Percentiles rank a stretch among this genome's conserved stretches.
phyloP scores from a whole-genome alignment of 108 stramenopile genomes.

The Skeletonema marinoi region DNA sequence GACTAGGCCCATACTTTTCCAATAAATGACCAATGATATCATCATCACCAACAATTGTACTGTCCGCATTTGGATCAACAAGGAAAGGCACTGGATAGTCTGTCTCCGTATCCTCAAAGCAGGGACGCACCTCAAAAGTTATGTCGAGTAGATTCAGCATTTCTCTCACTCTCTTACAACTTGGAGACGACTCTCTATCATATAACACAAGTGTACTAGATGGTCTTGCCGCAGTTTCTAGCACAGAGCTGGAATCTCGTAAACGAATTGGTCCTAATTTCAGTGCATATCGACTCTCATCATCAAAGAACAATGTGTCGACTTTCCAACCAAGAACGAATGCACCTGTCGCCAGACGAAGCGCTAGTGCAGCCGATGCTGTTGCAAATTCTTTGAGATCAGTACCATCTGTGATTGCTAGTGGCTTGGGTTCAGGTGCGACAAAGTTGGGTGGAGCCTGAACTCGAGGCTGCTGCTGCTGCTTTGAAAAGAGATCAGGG shows the following conservation, averaged over 20 bases:
- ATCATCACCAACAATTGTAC: constrained; percentile 73
- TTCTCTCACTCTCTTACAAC: constrained; percentile 89
- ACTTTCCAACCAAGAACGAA: constrained; percentile 81
- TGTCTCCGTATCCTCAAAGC: constrained; percentile 59
- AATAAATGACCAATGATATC: constrained; percentile 87
- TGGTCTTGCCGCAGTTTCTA: constrained; percentile 54
- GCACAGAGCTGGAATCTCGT: constrained; percentile 71
- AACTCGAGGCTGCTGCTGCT: constrained; percentile 52
- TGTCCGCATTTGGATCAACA: constrained; percentile 77
- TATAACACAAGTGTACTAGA: constrained; percentile 80
- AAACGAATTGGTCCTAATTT: constrained; percentile 62
- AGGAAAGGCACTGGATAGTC: constrained; percentile 74
- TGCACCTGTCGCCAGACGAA: constrained; percentile 67
- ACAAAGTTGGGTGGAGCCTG: constrained; percentile 56
- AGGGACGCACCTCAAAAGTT: constrained; percentile 78
- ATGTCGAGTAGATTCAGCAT: constrained; percentile 82
- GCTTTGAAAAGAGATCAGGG: background rate
- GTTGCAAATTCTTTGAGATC: constrained; percentile 46
- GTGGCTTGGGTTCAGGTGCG: constrained; percentile 65
- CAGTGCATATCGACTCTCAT: constrained; percentile 57
- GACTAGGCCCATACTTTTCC: constrained; percentile 75
- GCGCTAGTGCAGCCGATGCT: constrained; percentile 51
- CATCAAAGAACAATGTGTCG: constrained; percentile 38
- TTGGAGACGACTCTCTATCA: constrained; percentile 88
- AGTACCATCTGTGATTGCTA: constrained; percentile 44